Evolutionary conservation across 2,329 filamentous ascomycete species (phyloP).

Genomic region (Trichoderma lentiforme): DNA sequence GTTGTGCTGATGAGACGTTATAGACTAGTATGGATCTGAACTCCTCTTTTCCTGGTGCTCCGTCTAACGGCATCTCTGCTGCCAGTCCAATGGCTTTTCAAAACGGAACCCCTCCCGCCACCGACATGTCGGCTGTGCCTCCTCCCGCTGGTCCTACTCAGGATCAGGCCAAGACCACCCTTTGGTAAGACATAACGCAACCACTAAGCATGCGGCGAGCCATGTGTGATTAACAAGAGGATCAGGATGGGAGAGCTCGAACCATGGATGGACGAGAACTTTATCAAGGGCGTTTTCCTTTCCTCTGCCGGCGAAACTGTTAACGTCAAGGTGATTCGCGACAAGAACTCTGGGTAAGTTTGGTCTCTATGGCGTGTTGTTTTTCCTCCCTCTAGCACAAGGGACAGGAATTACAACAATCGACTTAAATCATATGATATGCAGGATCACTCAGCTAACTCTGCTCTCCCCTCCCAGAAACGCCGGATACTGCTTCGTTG

Average conservation of each 20-base stretch:
- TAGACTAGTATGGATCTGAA: slow-evolving; percentile 34
- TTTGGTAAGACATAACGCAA: slow-evolving; percentile 44
- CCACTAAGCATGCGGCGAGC: not conserved
- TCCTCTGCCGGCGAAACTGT: slow-evolving; percentile 91
- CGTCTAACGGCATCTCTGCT: slow-evolving; percentile 32
- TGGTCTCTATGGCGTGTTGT: not conserved
- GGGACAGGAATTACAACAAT: not conserved
- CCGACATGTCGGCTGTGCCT: slow-evolving; percentile 36
- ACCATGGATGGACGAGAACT: slow-evolving; percentile 99
- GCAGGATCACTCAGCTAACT: not conserved
- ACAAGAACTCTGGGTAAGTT: slow-evolving; percentile 94
- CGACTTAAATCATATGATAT: not conserved
- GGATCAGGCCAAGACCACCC: slow-evolving; percentile 55
- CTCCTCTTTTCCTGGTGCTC: slow-evolving; percentile 30
- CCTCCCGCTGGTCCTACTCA: slow-evolving; percentile 34
- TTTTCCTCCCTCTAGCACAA: not conserved
- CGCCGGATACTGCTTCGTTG: slow-evolving; percentile 97
- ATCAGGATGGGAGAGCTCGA: slow-evolving; percentile 97
- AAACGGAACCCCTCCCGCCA: slow-evolving; percentile 40
- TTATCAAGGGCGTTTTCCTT: slow-evolving; percentile 86
- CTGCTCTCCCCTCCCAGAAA: slow-evolving; percentile 56
- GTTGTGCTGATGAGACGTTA: not conserved
- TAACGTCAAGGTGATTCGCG: slow-evolving; percentile 99
- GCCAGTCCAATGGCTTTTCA: slow-evolving; percentile 36
- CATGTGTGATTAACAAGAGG: not conserved